Evolutionary conservation across 306 rosid genomes (phyloP).

Genomic region (Acmispon strigosus): DNA sequence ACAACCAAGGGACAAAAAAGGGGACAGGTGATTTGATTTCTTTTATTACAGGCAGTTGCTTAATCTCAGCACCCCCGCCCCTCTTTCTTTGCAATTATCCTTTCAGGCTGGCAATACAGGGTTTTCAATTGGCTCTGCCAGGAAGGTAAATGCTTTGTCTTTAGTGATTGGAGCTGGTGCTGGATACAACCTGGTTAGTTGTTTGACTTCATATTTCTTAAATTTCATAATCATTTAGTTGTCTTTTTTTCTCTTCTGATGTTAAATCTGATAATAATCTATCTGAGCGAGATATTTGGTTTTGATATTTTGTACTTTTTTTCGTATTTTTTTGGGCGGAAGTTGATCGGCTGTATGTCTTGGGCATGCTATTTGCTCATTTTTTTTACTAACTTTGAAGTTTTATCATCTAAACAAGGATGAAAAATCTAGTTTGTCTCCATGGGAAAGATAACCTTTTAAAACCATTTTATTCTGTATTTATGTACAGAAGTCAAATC

Average conservation of each 20-base stretch:
- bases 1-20: neutral
- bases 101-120: constrained; percentile 67
- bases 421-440: neutral
- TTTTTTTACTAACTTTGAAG: too few relatives aligned
- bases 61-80: constrained; percentile 11
- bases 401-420: neutral
- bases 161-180: constrained; percentile 92
- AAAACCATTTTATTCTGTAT: constrained; percentile 3
- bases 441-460: neutral
- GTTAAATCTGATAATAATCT: neutral
- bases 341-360: neutral
- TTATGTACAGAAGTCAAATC: constrained; percentile 69
- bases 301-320: neutral
- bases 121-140: constrained; percentile 70
- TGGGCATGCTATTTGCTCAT: too few relatives aligned
- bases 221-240: constrained; percentile 3
- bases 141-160: constrained; percentile 57
- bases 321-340: neutral
- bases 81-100: constrained; percentile 9
- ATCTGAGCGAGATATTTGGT: neutral
- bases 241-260: neutral
- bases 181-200: constrained; percentile 86
- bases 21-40: neutral
- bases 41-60: constrained; percentile 4
- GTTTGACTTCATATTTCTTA: constrained; percentile 11